A percentile compares a stretch with the other conserved stretches of the same genome.
phyloP scores from a whole-genome alignment of 441 rosid species.

The Corymbia citriodora region DNA sequence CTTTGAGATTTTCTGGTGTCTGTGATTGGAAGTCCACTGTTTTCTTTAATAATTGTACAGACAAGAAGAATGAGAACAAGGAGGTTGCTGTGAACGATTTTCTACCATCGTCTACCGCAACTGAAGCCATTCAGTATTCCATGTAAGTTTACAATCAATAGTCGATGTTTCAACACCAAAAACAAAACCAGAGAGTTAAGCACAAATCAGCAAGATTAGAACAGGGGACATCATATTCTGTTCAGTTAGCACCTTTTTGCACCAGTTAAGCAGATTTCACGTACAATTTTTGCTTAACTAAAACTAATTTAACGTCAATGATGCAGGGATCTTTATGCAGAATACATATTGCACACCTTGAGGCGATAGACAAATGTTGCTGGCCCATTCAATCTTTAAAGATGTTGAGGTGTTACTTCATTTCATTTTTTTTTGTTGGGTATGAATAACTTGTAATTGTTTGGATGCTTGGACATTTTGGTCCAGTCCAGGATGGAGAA shows the following conservation, averaged over 20 bases:
- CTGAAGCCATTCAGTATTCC: slow-evolving; percentile 6
- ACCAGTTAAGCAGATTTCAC: neutral
- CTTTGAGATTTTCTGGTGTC: neutral
- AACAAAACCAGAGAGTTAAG: neutral
- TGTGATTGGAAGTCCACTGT: neutral
- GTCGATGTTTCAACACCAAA: neutral
- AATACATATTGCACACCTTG: slow-evolving; percentile 10
- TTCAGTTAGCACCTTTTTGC: neutral
- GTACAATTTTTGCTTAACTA: neutral
- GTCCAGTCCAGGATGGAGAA: neutral
- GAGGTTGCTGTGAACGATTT: slow-evolving; percentile 7
- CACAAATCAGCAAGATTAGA: neutral
- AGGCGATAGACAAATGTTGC: neutral
- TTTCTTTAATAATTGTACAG: neutral
- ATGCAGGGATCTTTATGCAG: slow-evolving; percentile 16
- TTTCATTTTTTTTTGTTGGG: neutral
- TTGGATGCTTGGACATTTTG: neutral
- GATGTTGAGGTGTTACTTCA: neutral
- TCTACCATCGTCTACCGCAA: neutral
- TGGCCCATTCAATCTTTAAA: neutral
- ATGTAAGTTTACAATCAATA: neutral
- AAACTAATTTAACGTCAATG: neutral
- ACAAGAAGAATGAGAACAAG: slow-evolving; percentile 11
- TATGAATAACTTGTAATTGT: neutral
- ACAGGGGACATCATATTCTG: neutral